Evolutionary conservation across 352 stramenopile species (phyloP), one percentile per base, ranked within the genome.

Genomic region (Globisporangium cylindrosporum): DNA sequence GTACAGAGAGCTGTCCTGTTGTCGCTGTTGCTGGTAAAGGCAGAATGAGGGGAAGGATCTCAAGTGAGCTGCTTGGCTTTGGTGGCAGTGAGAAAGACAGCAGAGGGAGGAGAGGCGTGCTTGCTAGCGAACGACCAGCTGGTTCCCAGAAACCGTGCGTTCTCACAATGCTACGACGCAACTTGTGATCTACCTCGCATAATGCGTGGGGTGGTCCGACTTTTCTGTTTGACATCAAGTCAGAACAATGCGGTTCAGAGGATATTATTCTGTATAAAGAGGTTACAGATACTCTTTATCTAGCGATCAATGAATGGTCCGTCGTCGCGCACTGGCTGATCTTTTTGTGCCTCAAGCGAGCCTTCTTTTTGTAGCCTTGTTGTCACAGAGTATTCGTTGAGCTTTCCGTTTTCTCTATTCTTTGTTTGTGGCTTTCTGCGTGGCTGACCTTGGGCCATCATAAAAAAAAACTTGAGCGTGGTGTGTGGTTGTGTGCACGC

Each of bases 381-480:
- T 18, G 32, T 48, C 32, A 4, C 32, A 48, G 56, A 32, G 49
- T 49, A n/a, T 62, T 62, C 56, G 9, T 62, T 62, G 56, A 62
- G 32, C 56, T 62, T 49, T 62, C 56, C 56, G 3, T 48, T 49
- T 22, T 49, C 32, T 34, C 32, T 10, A 10, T 24, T 1, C 29
- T 25, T 25, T 55, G 36, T 43, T 24, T 54, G 20, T 61, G 32
- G 18, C 14, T 59, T 22, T 22, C 5, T 29, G 24, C 20, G 24
- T 58, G 24, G 32, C 20, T 18, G 25, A 36, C 29, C 3, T 20
- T 59, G 53, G 20, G n/a, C 29, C n/a, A 59, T 59, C 53, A 58
- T 36, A 32, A 29, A 22, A 36, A 24, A 43, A 22, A 60, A 14
- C 14, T 24, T 51, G 43, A 24, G 43, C 43, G 32, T 32, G 8